These are phyloP conservation scores for Hyaloscypha bicolor DNA, from an alignment of 495 filamentous ascomycete species.

Conservation along the genomic window DNA sequence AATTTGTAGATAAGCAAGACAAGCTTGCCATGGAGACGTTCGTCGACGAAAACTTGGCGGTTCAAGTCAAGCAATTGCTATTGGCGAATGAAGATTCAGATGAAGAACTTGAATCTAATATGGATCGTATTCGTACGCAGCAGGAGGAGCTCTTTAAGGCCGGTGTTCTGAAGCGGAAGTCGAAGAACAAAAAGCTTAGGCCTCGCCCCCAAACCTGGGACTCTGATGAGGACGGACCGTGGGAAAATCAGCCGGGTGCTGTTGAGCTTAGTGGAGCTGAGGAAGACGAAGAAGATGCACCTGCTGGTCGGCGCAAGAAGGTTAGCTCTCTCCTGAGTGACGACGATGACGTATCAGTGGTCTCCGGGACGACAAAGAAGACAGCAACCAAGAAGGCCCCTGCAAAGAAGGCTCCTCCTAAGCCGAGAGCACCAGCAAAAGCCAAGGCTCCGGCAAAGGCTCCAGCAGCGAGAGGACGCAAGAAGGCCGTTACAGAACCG, in stretches of 20 bases:
- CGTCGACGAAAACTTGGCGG: constrained; percentile 75
- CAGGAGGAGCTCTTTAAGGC: constrained; percentile 73
- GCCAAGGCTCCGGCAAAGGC: constrained; percentile 56
- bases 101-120: constrained; percentile 62
- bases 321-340: constrained; percentile 33
- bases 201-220: constrained; percentile 83
- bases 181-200: constrained; percentile 65
- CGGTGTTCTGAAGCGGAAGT: constrained; percentile 63
- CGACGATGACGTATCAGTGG: constrained; percentile 42
- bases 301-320: constrained; percentile 33
- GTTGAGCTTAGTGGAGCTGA: constrained; percentile 47
- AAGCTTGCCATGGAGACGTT: constrained; percentile 91
- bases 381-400: constrained; percentile 48
- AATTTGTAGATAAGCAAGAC: constrained; percentile 95
- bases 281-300: constrained; percentile 43
- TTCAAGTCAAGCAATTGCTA: constrained; percentile 75
- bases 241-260: constrained; percentile 79
- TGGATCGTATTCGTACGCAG: constrained; percentile 68
- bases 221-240: constrained; percentile 78
- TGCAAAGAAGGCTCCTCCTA: constrained; percentile 49
- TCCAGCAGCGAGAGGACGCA: constrained; percentile 34
- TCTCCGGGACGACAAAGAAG: constrained; percentile 41
- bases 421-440: constrained; percentile 51
- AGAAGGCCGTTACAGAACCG: constrained; percentile 35
- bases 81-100: constrained; percentile 69